These are phyloP conservation scores for Prunus armeniaca DNA, from an alignment of 306 rosid genomes.

Conservation along the genomic window DNA sequence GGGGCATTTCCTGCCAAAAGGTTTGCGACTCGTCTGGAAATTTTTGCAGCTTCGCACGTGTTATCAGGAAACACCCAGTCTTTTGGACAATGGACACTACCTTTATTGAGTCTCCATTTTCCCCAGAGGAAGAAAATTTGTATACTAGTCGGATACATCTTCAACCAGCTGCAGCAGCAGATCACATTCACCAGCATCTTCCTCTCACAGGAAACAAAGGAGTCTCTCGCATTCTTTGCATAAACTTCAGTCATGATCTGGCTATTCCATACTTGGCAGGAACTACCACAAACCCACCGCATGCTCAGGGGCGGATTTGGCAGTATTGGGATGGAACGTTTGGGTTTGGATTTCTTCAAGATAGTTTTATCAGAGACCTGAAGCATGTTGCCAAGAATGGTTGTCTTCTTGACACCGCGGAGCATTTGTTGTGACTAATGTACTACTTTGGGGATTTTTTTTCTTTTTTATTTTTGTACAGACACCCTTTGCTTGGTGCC, in stretches of 20 bases:
- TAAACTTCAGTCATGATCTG: conserved; percentile 71
- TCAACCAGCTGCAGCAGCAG: conserved; percentile 42
- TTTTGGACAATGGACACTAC: conserved; percentile 68
- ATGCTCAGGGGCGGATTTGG: conserved; percentile 89
- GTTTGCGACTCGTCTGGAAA: conserved; percentile 59
- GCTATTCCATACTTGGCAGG: conserved; percentile 56
- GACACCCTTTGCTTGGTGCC: conserved; percentile 22
- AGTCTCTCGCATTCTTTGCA: conserved; percentile 58
- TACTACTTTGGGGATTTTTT: neutral
- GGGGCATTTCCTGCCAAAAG: conserved; percentile 78
- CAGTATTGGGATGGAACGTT: conserved; percentile 72
- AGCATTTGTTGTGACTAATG: conserved; percentile 33
- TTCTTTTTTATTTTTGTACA: conserved; percentile 21
- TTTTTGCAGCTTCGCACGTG: conserved; percentile 18
- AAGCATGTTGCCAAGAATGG: conserved; percentile 60
- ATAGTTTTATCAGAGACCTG: conserved; percentile 71
- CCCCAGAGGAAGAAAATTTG: conserved; percentile 61
- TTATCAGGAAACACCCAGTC: conserved; percentile 35
- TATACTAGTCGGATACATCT: conserved; percentile 65
- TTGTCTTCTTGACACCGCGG: conserved; percentile 51
- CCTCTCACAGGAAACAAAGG: conserved; percentile 35
- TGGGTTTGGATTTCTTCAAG: conserved; percentile 85
- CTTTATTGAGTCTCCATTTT: conserved; percentile 65
- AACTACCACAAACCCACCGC: conserved; percentile 42
- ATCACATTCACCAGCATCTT: conserved; percentile 35